A percentile compares a stretch with the other conserved stretches of the same genome.
phyloP scores from a whole-genome alignment of 2,329 filamentous ascomycete species.

The Phialophora tarda region DNA sequence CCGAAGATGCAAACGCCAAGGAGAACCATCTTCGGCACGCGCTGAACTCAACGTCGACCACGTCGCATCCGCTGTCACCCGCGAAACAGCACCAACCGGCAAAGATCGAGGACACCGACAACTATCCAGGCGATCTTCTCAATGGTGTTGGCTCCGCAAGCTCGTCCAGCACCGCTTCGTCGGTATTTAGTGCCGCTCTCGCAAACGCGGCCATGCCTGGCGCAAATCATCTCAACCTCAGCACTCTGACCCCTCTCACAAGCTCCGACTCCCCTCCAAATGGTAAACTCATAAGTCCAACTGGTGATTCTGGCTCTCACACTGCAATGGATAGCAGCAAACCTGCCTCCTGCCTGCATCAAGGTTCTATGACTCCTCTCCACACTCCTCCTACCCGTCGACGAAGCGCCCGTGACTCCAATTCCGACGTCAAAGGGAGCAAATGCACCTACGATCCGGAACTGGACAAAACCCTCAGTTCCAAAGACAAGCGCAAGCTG shows the following conservation, averaged over 20 bases:
- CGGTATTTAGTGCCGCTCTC: conserved; percentile 68
- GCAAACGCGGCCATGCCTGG: conserved; percentile 60
- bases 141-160: conserved; percentile 74
- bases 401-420: conserved; percentile 57
- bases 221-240: conserved; percentile 58
- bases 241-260: conserved; percentile 69
- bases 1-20: conserved; percentile 35
- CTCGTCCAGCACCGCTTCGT: conserved; percentile 73
- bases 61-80: conserved; percentile 18
- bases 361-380: conserved; percentile 49
- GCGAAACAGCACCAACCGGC: conserved; percentile 26
- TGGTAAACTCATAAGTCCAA: conserved; percentile 62
- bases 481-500: conserved; percentile 58
- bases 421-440: conserved; percentile 61
- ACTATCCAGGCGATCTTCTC: conserved; percentile 66
- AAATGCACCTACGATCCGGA: conserved; percentile 68
- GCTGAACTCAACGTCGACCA: conserved; percentile 27
- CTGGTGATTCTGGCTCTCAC: conserved; percentile 38
- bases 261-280: conserved; percentile 68
- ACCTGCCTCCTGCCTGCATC: conserved; percentile 42
- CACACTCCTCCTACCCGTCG: conserved; percentile 51
- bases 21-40: conserved; percentile 25
- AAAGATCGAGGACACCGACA: conserved; percentile 43
- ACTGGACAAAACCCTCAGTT: conserved; percentile 63
- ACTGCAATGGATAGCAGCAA: conserved; percentile 31